Evolutionary conservation across 2,329 filamentous ascomycete genomes (phyloP), one percentile per base, ranked within the genome.

Genomic region (Claviceps pazoutovae): DNA sequence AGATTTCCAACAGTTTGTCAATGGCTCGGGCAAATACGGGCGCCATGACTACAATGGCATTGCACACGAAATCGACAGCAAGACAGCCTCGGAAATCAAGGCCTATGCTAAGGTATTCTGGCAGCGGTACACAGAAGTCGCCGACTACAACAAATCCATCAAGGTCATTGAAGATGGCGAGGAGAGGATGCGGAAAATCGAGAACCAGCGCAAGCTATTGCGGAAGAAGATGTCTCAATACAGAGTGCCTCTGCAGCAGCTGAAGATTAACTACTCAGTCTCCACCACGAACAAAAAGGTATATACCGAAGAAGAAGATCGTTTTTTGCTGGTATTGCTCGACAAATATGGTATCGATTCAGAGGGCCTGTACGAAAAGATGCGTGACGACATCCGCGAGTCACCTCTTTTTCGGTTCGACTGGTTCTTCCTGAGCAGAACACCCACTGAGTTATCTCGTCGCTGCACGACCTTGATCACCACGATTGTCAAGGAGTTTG

Each of bases 271-370:
- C 71, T 98, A 98, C 69, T 95, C 90, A 0, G 93, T 98, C 30
- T 95, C 89, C 6, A 98, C 93, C 2, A 98, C 94, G 9, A 98
- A 98, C 79, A 98, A 98, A 74, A 98, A 98, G 73, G 90, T 98
- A 1, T 98, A 98, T 66, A 97, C 90, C 0, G 94, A 98, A 65
- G 93, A 98, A 64, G 93, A 98, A 67, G 93, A 98, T 64, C 82
- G 93, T 3, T 98, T 98, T 70, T 70, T 98, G 50, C 76, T 98
- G 37, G 91, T 98, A 48, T 84, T 96, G 70, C 76, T 98, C 5
- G 89, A 98, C 69, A 87, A 84, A 66, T 86, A 89, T 60, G 93
- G 94, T 6, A 83, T 98, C 38, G 94, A 98, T 64, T 85, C 86
- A 1, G 91, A 97, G 61, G 81, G 81, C 37, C 78, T 98, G 56